Evolutionary conservation across 169 alveolate genomes (phyloP), one percentile per base, ranked within the genome.

Genomic region (Theileria equi): DNA sequence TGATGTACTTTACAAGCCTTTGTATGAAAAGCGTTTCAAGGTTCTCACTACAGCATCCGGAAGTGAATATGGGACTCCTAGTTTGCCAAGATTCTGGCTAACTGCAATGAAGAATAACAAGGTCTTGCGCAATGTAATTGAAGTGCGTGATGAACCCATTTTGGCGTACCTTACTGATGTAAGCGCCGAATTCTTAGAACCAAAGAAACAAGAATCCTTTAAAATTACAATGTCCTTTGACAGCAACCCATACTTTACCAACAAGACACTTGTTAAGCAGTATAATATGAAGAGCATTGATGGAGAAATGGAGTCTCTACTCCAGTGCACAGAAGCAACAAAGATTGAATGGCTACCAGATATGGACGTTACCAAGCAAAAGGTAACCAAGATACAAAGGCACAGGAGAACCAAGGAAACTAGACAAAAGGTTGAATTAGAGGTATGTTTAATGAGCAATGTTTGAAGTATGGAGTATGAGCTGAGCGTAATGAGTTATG

Each of bases 321-420:
- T 86, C 19, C 88, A 81, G 65, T 88, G 88, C 53, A 86, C 92
- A 2, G 92, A 80, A 45, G 89, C 92, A n/a, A 81, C 92, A 13
- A 87, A 71, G 21, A 86, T 86, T 38, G 65, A 86, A 68, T 86
- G 92, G 92, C 78, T 60, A 69, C 90, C 88, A 17, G 88, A 86
- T 40, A 80, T 81, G 69, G 86, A 86, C 55, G 87, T 86, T 8
- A 78, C 88, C 21, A 72, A 80, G 28, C 88, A 86, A 52, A 77
- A 84, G 7, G 92, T 86, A 13, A 82, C 86, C 44, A 80, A 81
- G 64, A 74, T 81, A 13, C 92, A 86, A 54, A 77, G 88, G 31
- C 88, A 77, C 70, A 86, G 81, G 49, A 66, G 82, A 55, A 81
- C 92, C 31, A 76, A 85, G 68, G 92, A 86, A 61, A 85, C 86